These are phyloP conservation scores for Lactifluus piperatus DNA, from an alignment of 768 basidiomycete genomes.

Conservation along the genomic window DNA sequence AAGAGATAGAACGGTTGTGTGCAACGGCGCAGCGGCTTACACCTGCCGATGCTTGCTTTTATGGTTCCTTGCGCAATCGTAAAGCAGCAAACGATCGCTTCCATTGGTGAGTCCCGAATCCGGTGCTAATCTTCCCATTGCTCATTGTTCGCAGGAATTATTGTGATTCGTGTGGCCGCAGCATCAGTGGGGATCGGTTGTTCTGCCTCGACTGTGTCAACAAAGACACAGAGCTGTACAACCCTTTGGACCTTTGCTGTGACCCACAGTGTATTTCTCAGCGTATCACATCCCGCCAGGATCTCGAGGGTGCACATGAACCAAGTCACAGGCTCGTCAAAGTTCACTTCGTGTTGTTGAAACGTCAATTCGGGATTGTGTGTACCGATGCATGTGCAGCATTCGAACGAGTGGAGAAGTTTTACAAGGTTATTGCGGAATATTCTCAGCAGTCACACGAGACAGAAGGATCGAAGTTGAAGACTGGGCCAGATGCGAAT, in stretches of 20 bases:
- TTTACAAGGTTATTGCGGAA: neutral
- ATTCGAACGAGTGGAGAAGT: neutral
- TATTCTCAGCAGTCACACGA: neutral
- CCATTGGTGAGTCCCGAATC: constrained; percentile 17
- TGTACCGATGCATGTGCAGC: neutral
- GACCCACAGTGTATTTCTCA: constrained; percentile 21
- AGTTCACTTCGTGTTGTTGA: constrained; percentile 18
- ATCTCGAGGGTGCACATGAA: constrained; percentile 23
- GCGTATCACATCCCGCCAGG: constrained; percentile 12
- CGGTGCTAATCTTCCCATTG: neutral
- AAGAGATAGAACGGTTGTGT: constrained; percentile 20
- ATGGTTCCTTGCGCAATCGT: constrained; percentile 17
- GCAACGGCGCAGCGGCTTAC: constrained; percentile 18
- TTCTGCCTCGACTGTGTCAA: constrained; percentile 28
- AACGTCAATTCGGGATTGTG: neutral
- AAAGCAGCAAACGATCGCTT: constrained; percentile 19
- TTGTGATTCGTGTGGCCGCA: constrained; percentile 25
- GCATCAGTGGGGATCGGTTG: constrained; percentile 25
- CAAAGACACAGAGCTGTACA: neutral
- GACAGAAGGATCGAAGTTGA: neutral
- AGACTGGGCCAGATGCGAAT: neutral
- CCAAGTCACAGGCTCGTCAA: constrained; percentile 28
- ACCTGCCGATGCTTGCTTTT: constrained; percentile 24
- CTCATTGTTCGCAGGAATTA: constrained; percentile 5
- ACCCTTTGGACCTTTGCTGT: constrained; percentile 28